A percentile compares a stretch with the other conserved stretches of the same genome.
phyloP scores from a whole-genome alignment of 176 grass and related monocot species.

The Avena sativa region DNA sequence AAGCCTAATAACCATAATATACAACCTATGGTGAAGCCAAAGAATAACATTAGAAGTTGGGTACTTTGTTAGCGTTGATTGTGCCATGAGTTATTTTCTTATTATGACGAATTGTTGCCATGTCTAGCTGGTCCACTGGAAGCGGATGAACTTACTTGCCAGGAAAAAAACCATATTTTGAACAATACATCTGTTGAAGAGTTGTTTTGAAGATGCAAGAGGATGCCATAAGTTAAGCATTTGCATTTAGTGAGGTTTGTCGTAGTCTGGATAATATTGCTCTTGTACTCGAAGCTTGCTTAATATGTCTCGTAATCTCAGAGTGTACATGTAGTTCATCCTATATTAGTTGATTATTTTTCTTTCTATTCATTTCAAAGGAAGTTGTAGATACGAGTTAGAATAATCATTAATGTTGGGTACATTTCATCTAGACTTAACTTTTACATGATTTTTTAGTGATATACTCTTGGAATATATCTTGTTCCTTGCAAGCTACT shows the following conservation, averaged over 20 bases:
- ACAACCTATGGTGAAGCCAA: conserved; percentile 53
- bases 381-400: conserved; percentile 62
- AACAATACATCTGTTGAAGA: conserved; percentile 39
- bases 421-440: conserved; percentile 28
- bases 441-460: conserved; percentile 32
- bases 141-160: conserved; percentile 32
- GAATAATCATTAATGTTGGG: conserved; percentile 55
- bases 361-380: conserved; percentile 42
- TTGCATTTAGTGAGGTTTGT: conserved; percentile 20
- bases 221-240: conserved; percentile 38
- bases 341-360: conserved; percentile 10
- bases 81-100: conserved; percentile 17
- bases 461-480: conserved; percentile 3
- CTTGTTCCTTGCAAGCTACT: neutral
- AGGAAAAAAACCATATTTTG: conserved; percentile 38
- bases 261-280: conserved; percentile 33
- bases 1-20: conserved; percentile 60
- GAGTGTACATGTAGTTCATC: conserved; percentile 45
- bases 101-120: conserved; percentile 40
- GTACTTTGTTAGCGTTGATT: conserved; percentile 47
- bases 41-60: conserved; percentile 57
- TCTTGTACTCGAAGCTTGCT: conserved; percentile 7
- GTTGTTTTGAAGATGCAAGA: conserved; percentile 32
- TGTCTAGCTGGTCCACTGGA: conserved; percentile 27
- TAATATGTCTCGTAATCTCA: conserved; percentile 48